Evolutionary conservation across 495 filamentous ascomycete genomes (phyloP).

Genomic region (Jackrogersella minutella): DNA sequence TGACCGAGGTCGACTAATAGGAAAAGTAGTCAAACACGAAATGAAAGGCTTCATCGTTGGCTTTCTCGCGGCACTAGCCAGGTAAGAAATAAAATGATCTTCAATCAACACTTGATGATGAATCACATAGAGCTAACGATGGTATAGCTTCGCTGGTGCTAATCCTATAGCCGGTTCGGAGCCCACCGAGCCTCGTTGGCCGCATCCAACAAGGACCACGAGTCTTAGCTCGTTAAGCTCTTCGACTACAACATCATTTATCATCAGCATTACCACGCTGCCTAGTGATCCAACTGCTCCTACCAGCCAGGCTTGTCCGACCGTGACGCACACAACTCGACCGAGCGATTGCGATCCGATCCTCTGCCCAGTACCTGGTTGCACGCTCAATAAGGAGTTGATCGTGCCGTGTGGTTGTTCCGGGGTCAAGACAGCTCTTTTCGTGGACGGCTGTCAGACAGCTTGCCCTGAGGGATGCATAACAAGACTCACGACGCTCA

Average conservation of each 20-base stretch:
- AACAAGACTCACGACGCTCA: constrained; percentile 47
- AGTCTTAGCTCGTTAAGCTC: not conserved
- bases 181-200: not conserved
- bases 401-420: constrained; percentile 50
- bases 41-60: constrained; percentile 33
- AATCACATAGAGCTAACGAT: constrained; percentile 5
- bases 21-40: constrained; percentile 14
- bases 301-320: constrained; percentile 44
- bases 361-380: constrained; percentile 53
- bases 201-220: constrained; percentile 8
- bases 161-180: not conserved
- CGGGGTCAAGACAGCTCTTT: constrained; percentile 49
- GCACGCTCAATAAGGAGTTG: constrained; percentile 44
- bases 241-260: constrained; percentile 31
- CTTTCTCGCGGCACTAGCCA: constrained; percentile 29
- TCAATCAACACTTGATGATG: not conserved
- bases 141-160: constrained; percentile 11
- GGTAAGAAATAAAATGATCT: constrained; percentile 15
- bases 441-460: constrained; percentile 51
- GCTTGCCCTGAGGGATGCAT: constrained; percentile 49
- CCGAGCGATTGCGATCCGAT: constrained; percentile 51
- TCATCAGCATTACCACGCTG: constrained; percentile 42
- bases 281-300: constrained; percentile 27
- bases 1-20: constrained; percentile 1
- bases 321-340: constrained; percentile 49